Evolutionary conservation across 345 rosid species (phyloP).

Genomic region (Sisymbrium irio): DNA sequence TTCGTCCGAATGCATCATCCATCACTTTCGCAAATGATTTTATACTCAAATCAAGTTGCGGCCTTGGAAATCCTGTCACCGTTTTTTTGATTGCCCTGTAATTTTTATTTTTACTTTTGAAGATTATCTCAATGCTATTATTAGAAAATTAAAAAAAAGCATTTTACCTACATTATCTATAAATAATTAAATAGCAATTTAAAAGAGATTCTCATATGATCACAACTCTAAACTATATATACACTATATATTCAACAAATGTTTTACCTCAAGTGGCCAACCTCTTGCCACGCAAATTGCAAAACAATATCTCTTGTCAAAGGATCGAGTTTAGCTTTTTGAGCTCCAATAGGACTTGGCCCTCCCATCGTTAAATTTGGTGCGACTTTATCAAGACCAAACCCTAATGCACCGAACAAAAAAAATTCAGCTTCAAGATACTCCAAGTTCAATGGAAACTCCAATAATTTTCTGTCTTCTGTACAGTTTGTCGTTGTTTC

Average conservation of each 20-base stretch:
- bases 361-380: conserved; percentile 66
- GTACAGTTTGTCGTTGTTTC: conserved; percentile 1
- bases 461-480: conserved; percentile 42
- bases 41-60: conserved; percentile 61
- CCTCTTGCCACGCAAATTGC: conserved; percentile 90
- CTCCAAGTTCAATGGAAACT: conserved; percentile 84
- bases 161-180: not conserved
- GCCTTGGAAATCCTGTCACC: conserved; percentile 81
- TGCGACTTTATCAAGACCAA: conserved; percentile 70
- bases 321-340: conserved; percentile 55
- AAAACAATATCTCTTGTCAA: conserved; percentile 53
- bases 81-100: conserved; percentile 60
- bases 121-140: not conserved
- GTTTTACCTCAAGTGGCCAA: conserved; percentile 75
- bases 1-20: conserved; percentile 51
- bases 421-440: conserved; percentile 94
- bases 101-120: not conserved
- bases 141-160: no score
- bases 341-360: conserved; percentile 67
- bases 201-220: not conserved
- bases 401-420: conserved; percentile 64
- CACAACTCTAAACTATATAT: not conserved
- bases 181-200: not conserved
- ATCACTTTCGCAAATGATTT: conserved; percentile 51
- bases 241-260: not conserved